Evolutionary conservation across 2,329 filamentous ascomycete species (phyloP).

Genomic region (Sporothrix globosa): DNA sequence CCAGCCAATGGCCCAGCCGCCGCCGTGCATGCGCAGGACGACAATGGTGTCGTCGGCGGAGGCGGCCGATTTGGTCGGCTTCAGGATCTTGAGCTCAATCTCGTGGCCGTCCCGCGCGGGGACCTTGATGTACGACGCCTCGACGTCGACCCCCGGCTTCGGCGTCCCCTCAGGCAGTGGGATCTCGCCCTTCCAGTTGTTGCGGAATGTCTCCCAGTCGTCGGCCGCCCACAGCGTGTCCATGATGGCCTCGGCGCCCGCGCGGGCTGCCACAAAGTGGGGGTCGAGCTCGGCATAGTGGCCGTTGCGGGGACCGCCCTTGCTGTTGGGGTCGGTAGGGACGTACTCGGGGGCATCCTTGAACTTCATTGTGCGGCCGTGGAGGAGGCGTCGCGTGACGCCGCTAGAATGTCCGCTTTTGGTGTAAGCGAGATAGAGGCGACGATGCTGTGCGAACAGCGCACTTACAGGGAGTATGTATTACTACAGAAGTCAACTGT

Average conservation of each 20-base stretch:
- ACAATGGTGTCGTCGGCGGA: slow-evolving; percentile 30
- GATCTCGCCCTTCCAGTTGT: slow-evolving; percentile 38
- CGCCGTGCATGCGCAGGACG: slow-evolving; percentile 45
- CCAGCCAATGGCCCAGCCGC: slow-evolving; percentile 44
- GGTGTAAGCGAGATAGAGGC: background rate
- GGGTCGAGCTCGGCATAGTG: slow-evolving; percentile 44
- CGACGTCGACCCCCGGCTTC: slow-evolving; percentile 43
- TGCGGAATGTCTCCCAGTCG: slow-evolving; percentile 41
- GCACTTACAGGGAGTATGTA: too few relatives aligned
- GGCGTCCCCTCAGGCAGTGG: slow-evolving; percentile 42
- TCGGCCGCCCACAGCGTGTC: slow-evolving; percentile 41
- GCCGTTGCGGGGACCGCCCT: slow-evolving; percentile 44
- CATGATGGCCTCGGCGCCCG: slow-evolving; percentile 39
- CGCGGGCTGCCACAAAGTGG: slow-evolving; percentile 41
- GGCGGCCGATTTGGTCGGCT: background rate
- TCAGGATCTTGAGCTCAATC: slow-evolving; percentile 44
- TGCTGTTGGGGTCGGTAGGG: slow-evolving; percentile 41
- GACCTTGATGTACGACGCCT: slow-evolving; percentile 41
- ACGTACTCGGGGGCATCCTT: slow-evolving; percentile 42
- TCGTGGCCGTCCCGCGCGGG: slow-evolving; percentile 43
- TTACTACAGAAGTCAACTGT: too few relatives aligned
- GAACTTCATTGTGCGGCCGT: slow-evolving; percentile 29
- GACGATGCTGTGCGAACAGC: too few relatives aligned
- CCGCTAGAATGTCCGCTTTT: background rate
- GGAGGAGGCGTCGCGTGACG: background rate